Conservation (phyloP, 1,139 yeast species). For the Pichia sp. region DNA sequence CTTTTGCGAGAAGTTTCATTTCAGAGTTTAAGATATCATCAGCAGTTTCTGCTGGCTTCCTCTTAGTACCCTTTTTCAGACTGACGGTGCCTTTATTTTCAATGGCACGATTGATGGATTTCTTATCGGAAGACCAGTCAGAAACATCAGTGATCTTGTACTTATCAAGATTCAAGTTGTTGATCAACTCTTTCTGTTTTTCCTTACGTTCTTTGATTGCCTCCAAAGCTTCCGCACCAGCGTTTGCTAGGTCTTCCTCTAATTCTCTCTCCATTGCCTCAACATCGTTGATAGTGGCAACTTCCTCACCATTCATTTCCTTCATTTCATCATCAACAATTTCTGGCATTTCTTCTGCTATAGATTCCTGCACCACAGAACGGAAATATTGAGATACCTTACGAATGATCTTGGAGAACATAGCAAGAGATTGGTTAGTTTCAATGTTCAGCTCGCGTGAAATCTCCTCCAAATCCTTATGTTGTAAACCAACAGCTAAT, state of each 20-base stretch:
- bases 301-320: constrained; percentile 59
- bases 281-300: constrained; percentile 30
- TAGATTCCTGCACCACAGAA: constrained; percentile 56
- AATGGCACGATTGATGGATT: constrained; percentile 45
- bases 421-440: constrained; percentile 85
- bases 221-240: constrained; percentile 73
- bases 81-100: constrained; percentile 53
- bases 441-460: constrained; percentile 80
- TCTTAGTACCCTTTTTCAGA: constrained; percentile 55
- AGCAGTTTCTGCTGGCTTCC: constrained; percentile 56
- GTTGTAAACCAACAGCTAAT: constrained; percentile 92
- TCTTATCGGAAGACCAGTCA: constrained; percentile 57
- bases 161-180: constrained; percentile 75
- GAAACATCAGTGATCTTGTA: constrained; percentile 77
- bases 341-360: constrained; percentile 65
- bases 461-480: constrained; percentile 73
- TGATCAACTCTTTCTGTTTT: constrained; percentile 81
- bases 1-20: constrained; percentile 33
- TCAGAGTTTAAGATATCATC: constrained; percentile 70
- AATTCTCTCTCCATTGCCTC: constrained; percentile 46
- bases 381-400: constrained; percentile 74
- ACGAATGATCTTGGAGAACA: constrained; percentile 90
- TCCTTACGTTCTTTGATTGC: constrained; percentile 63
- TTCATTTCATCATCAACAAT: constrained; percentile 46
- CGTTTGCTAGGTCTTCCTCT: constrained; percentile 61